A percentile compares a stretch with the other conserved stretches of the same genome.
These are phyloP conservation scores for Botrytis tulipae DNA, from an alignment of 2,329 filamentous ascomycete genomes.

Conservation along the genomic window DNA sequence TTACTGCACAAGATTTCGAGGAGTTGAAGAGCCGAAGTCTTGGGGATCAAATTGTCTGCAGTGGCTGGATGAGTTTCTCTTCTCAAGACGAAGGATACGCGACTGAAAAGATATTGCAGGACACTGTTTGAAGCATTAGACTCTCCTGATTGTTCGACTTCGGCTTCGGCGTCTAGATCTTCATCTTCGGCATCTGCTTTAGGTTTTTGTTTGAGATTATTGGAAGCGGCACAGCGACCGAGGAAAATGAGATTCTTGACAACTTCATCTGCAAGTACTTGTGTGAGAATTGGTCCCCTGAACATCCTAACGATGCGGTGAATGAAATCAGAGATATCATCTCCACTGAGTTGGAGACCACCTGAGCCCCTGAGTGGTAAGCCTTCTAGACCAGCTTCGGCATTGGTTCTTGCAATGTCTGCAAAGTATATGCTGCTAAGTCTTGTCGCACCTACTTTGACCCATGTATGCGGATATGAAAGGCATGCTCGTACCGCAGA, in stretches of 20 bases:
- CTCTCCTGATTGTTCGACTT: constrained; percentile 38
- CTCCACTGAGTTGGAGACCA: constrained; percentile 65
- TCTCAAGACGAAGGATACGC: constrained; percentile 75
- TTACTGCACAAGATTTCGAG: constrained; percentile 67
- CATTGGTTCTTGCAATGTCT: constrained; percentile 69
- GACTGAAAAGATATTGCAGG: constrained; percentile 74
- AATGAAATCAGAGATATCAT: constrained; percentile 61
- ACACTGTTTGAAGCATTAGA: constrained; percentile 43
- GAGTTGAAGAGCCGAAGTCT: constrained; percentile 72
- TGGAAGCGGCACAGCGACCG: constrained; percentile 61
- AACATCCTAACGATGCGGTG: constrained; percentile 53
- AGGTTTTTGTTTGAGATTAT: constrained; percentile 48
- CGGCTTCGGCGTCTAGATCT: constrained; percentile 41
- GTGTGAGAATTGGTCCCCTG: constrained; percentile 62
- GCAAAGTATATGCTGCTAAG: constrained; percentile 75
- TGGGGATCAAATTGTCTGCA: constrained; percentile 65
- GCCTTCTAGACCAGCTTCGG: constrained; percentile 49
- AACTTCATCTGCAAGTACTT: constrained; percentile 74
- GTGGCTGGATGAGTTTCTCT: constrained; percentile 66
- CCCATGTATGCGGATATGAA: constrained; percentile 66
- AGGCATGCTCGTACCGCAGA: constrained; percentile 64
- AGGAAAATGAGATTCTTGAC: constrained; percentile 83
- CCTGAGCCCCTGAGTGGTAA: constrained; percentile 67
- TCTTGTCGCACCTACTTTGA: constrained; percentile 74
- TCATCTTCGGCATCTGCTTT: constrained; percentile 43